Evolutionary conservation across 345 rosid genomes (phyloP).

Genomic region (Physaria fendleri): DNA sequence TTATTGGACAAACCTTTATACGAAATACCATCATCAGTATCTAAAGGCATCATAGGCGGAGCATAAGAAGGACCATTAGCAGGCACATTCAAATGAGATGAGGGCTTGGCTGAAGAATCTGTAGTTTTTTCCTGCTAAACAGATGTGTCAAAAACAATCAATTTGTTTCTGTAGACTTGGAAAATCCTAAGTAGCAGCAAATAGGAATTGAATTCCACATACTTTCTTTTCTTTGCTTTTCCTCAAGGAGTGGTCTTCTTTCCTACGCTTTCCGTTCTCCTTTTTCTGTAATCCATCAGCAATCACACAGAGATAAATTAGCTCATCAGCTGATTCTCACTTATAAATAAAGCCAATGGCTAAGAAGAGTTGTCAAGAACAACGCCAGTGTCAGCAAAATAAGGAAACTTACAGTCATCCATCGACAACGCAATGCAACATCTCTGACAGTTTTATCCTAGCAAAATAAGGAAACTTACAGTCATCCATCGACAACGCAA

Average conservation of each 20-base stretch:
- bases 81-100: slow-evolving; percentile 49
- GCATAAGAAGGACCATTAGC: slow-evolving; percentile 61
- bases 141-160: neutral
- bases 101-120: slow-evolving; percentile 59
- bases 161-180: neutral
- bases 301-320: slow-evolving; percentile 4
- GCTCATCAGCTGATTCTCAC: neutral
- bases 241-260: slow-evolving; percentile 72
- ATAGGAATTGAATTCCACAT: slow-evolving; percentile 8
- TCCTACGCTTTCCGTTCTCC: slow-evolving; percentile 74
- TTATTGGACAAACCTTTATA: slow-evolving; percentile 43
- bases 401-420: slow-evolving; percentile 62
- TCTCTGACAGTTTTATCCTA: slow-evolving; percentile 76
- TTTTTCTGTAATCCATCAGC: slow-evolving; percentile 50
- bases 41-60: slow-evolving; percentile 53
- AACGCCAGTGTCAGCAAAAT: too few species aligned
- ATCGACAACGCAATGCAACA: slow-evolving; percentile 73
- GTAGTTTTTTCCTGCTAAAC: slow-evolving; percentile 58
- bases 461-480: slow-evolving; percentile 36
- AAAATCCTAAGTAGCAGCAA: neutral
- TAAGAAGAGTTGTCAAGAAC: neutral
- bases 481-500: slow-evolving; percentile 79
- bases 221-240: slow-evolving; percentile 82
- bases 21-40: slow-evolving; percentile 70
- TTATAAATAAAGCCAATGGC: neutral